Evolutionary conservation across 176 grass and related monocot genomes (phyloP).

Genomic region (Phoenix dactylifera): DNA sequence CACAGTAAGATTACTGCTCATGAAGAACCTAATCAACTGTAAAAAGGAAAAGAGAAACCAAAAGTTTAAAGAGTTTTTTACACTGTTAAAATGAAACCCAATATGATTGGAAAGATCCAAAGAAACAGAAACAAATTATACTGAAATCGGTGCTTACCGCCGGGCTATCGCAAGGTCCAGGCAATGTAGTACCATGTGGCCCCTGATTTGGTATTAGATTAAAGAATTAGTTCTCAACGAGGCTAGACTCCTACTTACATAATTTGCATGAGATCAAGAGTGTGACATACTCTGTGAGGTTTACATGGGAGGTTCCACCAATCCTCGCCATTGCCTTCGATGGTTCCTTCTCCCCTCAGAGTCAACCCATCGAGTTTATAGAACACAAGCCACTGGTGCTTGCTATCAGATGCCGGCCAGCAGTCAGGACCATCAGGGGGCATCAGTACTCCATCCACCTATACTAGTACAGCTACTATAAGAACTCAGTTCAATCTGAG

Average conservation of each 20-base stretch:
- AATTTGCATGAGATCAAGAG: background rate
- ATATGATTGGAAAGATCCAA: no score
- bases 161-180: slow-evolving; percentile 74
- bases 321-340: slow-evolving; percentile 75
- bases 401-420: slow-evolving; percentile 54
- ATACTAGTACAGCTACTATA: background rate
- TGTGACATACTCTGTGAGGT: slow-evolving; percentile 53
- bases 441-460: slow-evolving; percentile 69
- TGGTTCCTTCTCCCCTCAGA: slow-evolving; percentile 43
- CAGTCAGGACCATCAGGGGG: slow-evolving; percentile 47
- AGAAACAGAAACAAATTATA: background rate
- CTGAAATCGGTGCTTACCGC: slow-evolving; percentile 23
- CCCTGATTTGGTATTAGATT: slow-evolving; percentile 26
- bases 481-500: no score
- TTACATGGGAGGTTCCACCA: slow-evolving; percentile 90
- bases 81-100: no score
- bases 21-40: slow-evolving; percentile 52
- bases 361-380: slow-evolving; percentile 49
- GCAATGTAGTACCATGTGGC: slow-evolving; percentile 62
- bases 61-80: no score
- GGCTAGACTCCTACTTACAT: no score
- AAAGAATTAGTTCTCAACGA: no score
- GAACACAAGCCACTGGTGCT: slow-evolving; percentile 57
- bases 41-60: slow-evolving; percentile 3
- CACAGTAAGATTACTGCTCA: slow-evolving; percentile 49